These are phyloP conservation scores for Aspergillus sp. DNA, from an alignment of 2,329 filamentous ascomycete genomes.

Conservation along the genomic window DNA sequence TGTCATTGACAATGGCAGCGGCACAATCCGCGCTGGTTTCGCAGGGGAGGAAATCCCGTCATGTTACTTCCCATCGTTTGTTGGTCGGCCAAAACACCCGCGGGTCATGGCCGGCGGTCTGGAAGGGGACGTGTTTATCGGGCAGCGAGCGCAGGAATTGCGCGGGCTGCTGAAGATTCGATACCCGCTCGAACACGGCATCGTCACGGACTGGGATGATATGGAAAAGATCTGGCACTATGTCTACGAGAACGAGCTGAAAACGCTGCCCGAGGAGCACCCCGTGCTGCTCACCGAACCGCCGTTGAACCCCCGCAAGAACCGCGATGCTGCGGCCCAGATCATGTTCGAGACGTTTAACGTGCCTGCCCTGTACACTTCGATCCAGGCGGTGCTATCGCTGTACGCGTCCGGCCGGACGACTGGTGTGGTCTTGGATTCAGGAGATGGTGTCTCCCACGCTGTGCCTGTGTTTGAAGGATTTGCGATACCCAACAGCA, in stretches of 20 bases:
- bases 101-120: constrained; percentile 93
- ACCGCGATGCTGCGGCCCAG: constrained; percentile 93
- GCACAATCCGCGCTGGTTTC: constrained; percentile 94
- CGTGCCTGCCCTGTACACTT: constrained; percentile 91
- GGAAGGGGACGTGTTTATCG: constrained; percentile 96
- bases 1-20: constrained; percentile 97
- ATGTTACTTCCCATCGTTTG: constrained; percentile 96
- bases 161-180: constrained; percentile 90
- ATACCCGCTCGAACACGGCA: constrained; percentile 94
- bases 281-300: constrained; percentile 95
- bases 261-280: constrained; percentile 97
- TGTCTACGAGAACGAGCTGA: constrained; percentile 91
- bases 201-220: constrained; percentile 99
- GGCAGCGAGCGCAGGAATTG: constrained; percentile 83
- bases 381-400: constrained; percentile 93
- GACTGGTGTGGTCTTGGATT: constrained; percentile 91
- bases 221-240: constrained; percentile 99
- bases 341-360: constrained; percentile 99
- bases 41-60: constrained; percentile 94
- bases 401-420: constrained; percentile 94
- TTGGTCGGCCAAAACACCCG: constrained; percentile 91
- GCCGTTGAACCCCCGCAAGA: constrained; percentile 88
- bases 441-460: constrained; percentile 93
- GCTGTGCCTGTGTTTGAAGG: constrained; percentile 97
- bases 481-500: constrained; percentile 93